Base-by-base conservation (phyloP, 2,329 filamentous ascomycete genomes). In the Phialophora expanda region DNA sequence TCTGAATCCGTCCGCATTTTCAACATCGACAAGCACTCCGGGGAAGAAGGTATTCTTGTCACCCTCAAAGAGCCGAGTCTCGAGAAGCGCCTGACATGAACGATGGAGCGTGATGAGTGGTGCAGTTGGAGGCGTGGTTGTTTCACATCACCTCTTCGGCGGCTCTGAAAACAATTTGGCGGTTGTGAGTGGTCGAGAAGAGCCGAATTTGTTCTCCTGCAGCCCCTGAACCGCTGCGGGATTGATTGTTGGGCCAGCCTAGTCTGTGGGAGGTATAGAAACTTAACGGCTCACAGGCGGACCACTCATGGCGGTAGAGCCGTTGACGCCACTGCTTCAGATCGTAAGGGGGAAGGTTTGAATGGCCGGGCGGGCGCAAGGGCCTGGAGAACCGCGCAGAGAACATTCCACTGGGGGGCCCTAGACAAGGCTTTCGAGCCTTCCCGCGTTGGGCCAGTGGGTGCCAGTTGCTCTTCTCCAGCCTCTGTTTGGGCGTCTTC, bases 321-420 rank as follows among this genome's bases (percentile, higher is more conserved):
- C 32, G 38, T 66, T 61, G 54, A 59, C 65, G 57, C 64, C 61
- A 62, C 32, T 59, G 66, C 63, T 61, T 66, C 64, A 66, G 56
- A 53, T 44, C 12, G 48, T 30, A 26, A 24, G 46, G 30, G 46
- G 58, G 44, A 41, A 38, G 30, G 24, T 26, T 17, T 61, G 54
- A 62, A 54, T 62, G 46, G 54, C 48, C 26, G 30, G 30, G 34
- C 24, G 12, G 50, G 38, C 34, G 41, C 26, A 55, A 55, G 14
- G 12, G 51, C 9, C 8, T n/a, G 26, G 17, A 28, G 26, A 55
- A 9, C 7, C 26, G 46, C 1, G 20, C 48, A 11, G n/a, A 26
- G 24, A 32, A 20, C 46, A 30, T 34, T 60, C 44, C 46, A 53
- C 46, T 12, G 14, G 12, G 58, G 4, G 38, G 48, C 46, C 46